Evolutionary conservation across 169 alveolate species (phyloP), one percentile per base, ranked within the genome.

Genomic region (Plasmodium vivax): DNA sequence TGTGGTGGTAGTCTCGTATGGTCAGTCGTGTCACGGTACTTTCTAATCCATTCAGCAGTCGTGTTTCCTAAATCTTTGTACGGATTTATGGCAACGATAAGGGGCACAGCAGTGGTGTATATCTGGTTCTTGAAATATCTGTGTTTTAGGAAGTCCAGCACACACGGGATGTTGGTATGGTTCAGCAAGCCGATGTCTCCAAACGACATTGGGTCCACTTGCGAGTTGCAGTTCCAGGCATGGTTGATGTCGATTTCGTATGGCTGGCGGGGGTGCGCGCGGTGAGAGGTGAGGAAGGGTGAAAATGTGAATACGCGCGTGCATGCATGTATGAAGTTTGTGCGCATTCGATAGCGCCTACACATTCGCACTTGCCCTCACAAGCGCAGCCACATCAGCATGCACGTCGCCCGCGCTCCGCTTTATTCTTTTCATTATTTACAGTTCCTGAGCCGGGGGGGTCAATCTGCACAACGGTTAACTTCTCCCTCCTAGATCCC

Each of bases 21-120:
- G 74, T 96, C 98, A 56, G 95, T 93, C 23, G 97, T 93, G 36
- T 97, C 98, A 92, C 98, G 94, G 92, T 98, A 98, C 74, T 93
- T 88, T 32, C 95, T 83, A 45, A 98, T 97, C 90, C 96, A 95
- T 32, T 96, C 98, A 62, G 96, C 95, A 58, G 98, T 97, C 12
- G 99, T 97, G 73, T 98, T 97, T 41, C 99, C 98, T 38, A 98
- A 95, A 41, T 98, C 98, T 45, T 96, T 97, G 93, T 97, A 98
- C 56, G 99, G 99, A 88, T 98, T 98, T 41, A 98, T 97, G 32
- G 99, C 98, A 41, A 98, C 98, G 54, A 98, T 95, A 27, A 98
- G 96, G 12, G 99, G 99, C 77, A 96, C 98, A 3, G 99, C 99
- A 12, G 99, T 97, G 58, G 98, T 97, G 95, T 98, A 97, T 83